Base-by-base conservation (phyloP, 2,329 filamentous ascomycete species). In the Aureobasidium sp. region DNA sequence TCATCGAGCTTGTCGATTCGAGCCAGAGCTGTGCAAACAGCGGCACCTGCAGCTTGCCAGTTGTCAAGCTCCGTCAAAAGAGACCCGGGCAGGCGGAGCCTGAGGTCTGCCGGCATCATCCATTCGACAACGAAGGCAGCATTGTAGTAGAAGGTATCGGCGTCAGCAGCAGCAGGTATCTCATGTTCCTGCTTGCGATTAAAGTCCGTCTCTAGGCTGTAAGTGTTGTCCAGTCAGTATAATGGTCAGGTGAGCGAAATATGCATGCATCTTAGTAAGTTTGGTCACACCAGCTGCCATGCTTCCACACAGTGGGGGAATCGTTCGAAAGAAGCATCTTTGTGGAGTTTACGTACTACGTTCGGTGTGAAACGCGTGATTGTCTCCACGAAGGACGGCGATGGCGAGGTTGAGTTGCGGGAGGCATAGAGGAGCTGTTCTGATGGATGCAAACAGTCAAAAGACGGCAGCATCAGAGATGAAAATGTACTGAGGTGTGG, bases 1-100 rank as follows among this genome's bases (percentile, higher is more conserved):
- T 67, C 63, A 66, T 71, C 70, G 16, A 74, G 67, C 34, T 67
- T 65, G 9, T 69, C 64, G 48, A 74, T 68, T 32, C 73, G 71
- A 34, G 69, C 69, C 42, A 76, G 67, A 63, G 75, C 70, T 53
- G 77, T 79, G 64, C 72, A 69, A 37, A 79, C 73, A 41, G 77
- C 77, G 21, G 78, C 78, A 45, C 75, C 77, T 54, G 76, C 72
- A 51, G 74, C 73, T 64, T 75, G 73, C 67, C 79, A 72, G 37
- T 72, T 68, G 5, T 71, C 67, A 34, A 77, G 62, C 37, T 66
- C 66, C 11, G 68, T 64, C 53, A 70, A 66, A 14, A 79, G 67
- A 16, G 69, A 63, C 1, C 62, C 41, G 4, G 77, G 75, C 11
- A 80, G 70, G 34, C 65, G 67, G 32, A 69, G 63, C 68, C 72